Conservation (phyloP, 2,329 filamentous ascomycete species). For the Tolypocladium guangdongense region DNA sequence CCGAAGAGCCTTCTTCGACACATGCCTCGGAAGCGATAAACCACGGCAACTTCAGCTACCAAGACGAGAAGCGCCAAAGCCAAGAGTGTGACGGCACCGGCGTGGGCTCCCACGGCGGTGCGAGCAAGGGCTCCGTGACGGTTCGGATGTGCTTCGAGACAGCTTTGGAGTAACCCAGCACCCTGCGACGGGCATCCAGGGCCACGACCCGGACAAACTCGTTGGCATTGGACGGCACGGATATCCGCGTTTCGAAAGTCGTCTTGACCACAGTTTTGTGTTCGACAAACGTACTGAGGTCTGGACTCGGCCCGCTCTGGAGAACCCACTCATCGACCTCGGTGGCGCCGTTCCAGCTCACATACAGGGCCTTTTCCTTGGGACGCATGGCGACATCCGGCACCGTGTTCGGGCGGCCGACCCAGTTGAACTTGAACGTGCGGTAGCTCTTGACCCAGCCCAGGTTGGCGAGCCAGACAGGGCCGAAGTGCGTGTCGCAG, state of each 20-base stretch:
- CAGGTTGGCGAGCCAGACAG: conserved; percentile 20
- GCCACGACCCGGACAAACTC: conserved; percentile 11
- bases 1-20: neutral
- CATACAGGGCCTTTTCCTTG: conserved; percentile 23
- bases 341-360: conserved; percentile 44
- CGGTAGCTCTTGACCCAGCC: conserved; percentile 40
- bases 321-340: conserved; percentile 32
- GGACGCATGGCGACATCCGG: conserved; percentile 13
- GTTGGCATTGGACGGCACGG: conserved; percentile 5
- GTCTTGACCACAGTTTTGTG: conserved; percentile 7
- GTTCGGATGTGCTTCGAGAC: neutral
- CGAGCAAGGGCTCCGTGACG: neutral
- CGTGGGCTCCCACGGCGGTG: neutral
- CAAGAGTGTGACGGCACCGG: neutral
- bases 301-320: conserved; percentile 8
- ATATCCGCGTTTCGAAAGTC: conserved; percentile 11
- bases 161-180: neutral
- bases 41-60: neutral
- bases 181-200: conserved; percentile 4
- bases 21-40: neutral
- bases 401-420: conserved; percentile 26
- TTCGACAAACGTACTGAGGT: conserved; percentile 4
- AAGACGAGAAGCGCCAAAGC: neutral
- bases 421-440: conserved; percentile 42
- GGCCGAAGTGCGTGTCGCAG: conserved; percentile 39